Base-by-base conservation (phyloP, 257 asterid genomes). In the Gentiana macrophylla region DNA sequence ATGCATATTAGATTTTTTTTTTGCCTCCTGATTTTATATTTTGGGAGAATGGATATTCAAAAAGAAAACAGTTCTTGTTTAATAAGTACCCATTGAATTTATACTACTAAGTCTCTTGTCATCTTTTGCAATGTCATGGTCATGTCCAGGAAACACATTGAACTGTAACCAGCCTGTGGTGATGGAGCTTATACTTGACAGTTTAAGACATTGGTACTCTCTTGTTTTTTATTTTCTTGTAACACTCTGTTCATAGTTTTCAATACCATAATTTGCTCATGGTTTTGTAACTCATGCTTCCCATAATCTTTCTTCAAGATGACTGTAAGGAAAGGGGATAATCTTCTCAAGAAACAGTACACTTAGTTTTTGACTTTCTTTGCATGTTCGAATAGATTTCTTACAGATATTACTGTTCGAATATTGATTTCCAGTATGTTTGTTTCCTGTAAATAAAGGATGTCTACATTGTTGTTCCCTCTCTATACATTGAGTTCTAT, bases 81-180 rank as follows among this genome's bases (percentile, higher is more conserved):
- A 10, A 41, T 41, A 41, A 38, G 46, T 41, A 10, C 46, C 9
- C 9, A 5, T 41, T 41, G 46, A 4, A 7, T 41, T 10, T 41
- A 41, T 5, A 24, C 24, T 1, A 41, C 8, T 41, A 41, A 41
- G 59, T 35, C 45, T 62, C 24, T 48, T 50, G 37, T 59, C 61
- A 51, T 24, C 66, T 59, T 70, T 68, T 37, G 67, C 9, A 49
- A 50, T 60, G 53, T 55, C 59, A 47, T 64, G 52, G 41, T 72
- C 56, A 12, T 34, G 53, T 67, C 70, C 73, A 91, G 98, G 98
- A 67, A 91, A 91, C 72, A 87, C 98, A 55, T 83, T 91, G 47
- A 91, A 87, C 66, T 91, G 98, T 72, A 91, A 91, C 76, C 98
- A 91, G 69, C 97, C 98, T 61, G 86, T 83, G 37, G 95, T 91